phyloP scores from a whole-genome alignment of 257 asterid species.

The Ilex aquifolium region DNA sequence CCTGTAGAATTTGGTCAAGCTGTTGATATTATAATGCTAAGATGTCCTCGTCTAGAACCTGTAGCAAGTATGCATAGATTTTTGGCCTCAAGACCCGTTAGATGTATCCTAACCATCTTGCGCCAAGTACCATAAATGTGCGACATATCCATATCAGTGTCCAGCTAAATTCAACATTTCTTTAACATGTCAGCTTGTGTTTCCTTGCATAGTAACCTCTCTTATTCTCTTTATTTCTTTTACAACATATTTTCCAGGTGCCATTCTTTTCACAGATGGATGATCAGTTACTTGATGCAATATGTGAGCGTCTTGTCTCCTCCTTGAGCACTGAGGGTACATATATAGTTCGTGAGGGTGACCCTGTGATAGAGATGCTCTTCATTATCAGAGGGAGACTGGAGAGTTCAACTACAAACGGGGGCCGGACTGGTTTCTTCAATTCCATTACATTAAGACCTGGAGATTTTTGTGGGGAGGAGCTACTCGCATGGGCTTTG shows the following conservation, averaged over 20 bases:
- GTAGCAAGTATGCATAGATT: too few relatives aligned
- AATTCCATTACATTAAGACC: conserved; percentile 69
- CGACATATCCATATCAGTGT: too few relatives aligned
- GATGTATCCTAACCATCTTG: too few relatives aligned
- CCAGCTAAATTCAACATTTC: too few relatives aligned
- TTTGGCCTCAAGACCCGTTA: too few relatives aligned
- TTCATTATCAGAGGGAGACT: conserved; percentile 86
- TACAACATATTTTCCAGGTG: conserved; percentile 35
- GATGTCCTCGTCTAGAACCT: too few relatives aligned
- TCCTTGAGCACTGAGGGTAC: conserved; percentile 81
- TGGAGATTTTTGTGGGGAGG: conserved; percentile 95
- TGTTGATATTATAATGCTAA: too few relatives aligned
- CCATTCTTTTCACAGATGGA: conserved; percentile 96
- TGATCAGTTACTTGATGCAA: conserved; percentile 86
- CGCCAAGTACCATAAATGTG: too few relatives aligned
- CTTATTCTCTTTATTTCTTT: not conserved
- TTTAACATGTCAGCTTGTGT: too few relatives aligned
- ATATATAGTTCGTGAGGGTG: conserved; percentile 91
- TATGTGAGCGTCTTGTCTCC: conserved; percentile 79
- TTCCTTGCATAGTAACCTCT: not conserved
- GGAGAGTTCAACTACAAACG: conserved; percentile 86
- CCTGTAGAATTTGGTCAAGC: too few relatives aligned
- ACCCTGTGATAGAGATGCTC: conserved; percentile 88
- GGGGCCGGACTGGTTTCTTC: conserved; percentile 89
- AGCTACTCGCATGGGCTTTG: conserved; percentile 92